Evolutionary conservation across 1,284 basidiomycete genomes (phyloP).

Genomic region (Ustilago tritici): DNA sequence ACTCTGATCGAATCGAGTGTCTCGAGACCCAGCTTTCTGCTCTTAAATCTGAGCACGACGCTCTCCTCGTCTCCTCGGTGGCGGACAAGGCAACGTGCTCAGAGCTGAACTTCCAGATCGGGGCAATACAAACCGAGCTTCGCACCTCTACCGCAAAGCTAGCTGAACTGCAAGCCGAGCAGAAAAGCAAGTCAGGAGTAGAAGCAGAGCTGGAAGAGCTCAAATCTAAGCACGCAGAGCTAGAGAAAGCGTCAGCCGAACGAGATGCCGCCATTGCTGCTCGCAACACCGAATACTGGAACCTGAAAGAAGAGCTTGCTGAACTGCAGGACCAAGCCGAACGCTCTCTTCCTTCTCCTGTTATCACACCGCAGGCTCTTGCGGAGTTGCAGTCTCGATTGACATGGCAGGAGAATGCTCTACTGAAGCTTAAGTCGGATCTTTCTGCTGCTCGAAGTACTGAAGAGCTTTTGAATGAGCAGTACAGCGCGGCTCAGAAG

Average conservation of each 20-base stretch:
- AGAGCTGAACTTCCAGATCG: neutral
- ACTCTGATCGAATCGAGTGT: conserved; percentile 18
- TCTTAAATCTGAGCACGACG: neutral
- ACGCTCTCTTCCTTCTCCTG: neutral
- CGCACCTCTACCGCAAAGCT: neutral
- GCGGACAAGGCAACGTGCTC: neutral
- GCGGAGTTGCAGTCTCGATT: conserved; percentile 2
- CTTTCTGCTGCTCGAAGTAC: conserved; percentile 19
- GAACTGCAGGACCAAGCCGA: conserved; percentile 52
- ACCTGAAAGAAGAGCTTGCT: conserved; percentile 57
- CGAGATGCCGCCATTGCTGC: conserved; percentile 20
- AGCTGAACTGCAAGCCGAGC: neutral
- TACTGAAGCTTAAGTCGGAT: conserved; percentile 28
- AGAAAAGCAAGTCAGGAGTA: neutral
- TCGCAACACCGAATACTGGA: conserved; percentile 55
- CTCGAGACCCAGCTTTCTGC: conserved; percentile 22
- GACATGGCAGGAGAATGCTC: conserved; percentile 13
- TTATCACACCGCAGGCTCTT: neutral
- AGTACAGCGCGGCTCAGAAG: conserved; percentile 28
- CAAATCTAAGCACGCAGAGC: conserved; percentile 4
- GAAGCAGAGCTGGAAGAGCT: conserved; percentile 4
- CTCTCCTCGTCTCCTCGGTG: neutral
- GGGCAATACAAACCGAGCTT: neutral
- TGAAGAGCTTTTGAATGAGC: conserved; percentile 41
- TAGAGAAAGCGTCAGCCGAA: conserved; percentile 20